Evolutionary conservation across 2,329 filamentous ascomycete species (phyloP).

Genomic region (Claviceps lovelessii): DNA sequence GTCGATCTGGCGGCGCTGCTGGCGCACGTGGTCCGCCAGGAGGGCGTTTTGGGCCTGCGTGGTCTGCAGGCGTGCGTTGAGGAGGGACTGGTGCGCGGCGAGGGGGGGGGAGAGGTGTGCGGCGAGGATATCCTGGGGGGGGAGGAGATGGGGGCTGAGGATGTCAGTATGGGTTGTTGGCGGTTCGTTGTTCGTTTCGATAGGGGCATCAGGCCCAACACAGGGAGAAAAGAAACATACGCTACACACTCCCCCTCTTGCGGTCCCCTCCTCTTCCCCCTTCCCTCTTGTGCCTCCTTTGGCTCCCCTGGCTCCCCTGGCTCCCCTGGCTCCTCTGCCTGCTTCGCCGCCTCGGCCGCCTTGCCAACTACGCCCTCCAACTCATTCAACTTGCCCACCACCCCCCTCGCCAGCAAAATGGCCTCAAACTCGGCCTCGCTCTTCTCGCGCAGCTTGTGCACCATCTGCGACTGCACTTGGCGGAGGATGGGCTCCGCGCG

Average conservation of each 20-base stretch:
- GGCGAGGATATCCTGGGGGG: conserved; percentile 34
- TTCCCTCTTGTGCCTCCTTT: not conserved
- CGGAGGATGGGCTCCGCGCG: conserved; percentile 36
- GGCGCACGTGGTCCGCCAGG: conserved; percentile 34
- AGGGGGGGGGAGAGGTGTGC: conserved; percentile 43
- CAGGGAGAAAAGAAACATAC: conserved; percentile 8
- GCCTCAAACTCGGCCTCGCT: conserved; percentile 45
- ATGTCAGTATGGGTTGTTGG: not conserved
- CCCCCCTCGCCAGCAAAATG: conserved; percentile 36
- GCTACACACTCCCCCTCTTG: not conserved
- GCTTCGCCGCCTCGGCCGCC: conserved; percentile 22
- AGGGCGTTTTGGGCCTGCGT: conserved; percentile 41
- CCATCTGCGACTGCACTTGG: conserved; percentile 44
- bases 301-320: not conserved
- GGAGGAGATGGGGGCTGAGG: conserved; percentile 39
- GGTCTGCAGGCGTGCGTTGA: conserved; percentile 43
- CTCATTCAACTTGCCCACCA: conserved; percentile 44
- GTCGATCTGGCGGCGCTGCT: conserved; percentile 42
- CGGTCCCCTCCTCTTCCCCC: not conserved
- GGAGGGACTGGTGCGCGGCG: conserved; percentile 36
- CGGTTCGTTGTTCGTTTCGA: too few relatives aligned
- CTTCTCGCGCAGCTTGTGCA: conserved; percentile 37
- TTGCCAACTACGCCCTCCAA: conserved; percentile 41
- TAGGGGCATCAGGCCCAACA: too few relatives aligned
- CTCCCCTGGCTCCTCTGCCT: not conserved